Conservation (phyloP, 768 basidiomycete genomes). For the Hemileccinum rubropunctum region DNA sequence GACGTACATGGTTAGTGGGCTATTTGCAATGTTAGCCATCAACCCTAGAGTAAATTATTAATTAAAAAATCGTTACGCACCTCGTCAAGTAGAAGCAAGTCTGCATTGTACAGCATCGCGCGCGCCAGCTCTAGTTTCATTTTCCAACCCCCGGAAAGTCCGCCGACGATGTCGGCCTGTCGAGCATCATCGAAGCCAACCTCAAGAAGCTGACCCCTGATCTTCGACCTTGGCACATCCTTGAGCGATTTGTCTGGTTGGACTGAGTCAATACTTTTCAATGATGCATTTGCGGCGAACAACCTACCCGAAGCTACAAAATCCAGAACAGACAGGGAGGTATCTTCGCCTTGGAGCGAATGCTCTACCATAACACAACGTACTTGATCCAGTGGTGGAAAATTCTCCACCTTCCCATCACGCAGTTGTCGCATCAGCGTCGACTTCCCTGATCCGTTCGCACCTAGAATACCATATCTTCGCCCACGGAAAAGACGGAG, state of each 20-base stretch:
- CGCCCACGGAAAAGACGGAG: slow-evolving; percentile 86
- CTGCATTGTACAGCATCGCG: slow-evolving; percentile 96
- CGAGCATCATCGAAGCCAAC: slow-evolving; percentile 90
- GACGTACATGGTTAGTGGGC: slow-evolving; percentile 88
- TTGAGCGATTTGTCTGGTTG: slow-evolving; percentile 64
- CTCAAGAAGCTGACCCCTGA: slow-evolving; percentile 74
- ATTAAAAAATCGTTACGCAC: slow-evolving; percentile 36
- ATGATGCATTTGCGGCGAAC: slow-evolving; percentile 5
- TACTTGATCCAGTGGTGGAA: slow-evolving; percentile 84
- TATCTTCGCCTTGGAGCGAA: slow-evolving; percentile 91
- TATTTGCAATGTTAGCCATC: slow-evolving; percentile 36
- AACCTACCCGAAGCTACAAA: slow-evolving; percentile 81
- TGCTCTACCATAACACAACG: slow-evolving; percentile 97
- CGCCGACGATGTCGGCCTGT: slow-evolving; percentile 82
- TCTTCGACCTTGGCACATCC: slow-evolving; percentile 61
- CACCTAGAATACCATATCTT: slow-evolving; percentile 92
- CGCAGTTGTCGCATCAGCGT: slow-evolving; percentile 94
- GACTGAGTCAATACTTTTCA: slow-evolving; percentile 1
- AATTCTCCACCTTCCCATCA: slow-evolving; percentile 95
- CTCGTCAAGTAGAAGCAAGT: slow-evolving; percentile 83
- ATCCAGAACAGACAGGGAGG: slow-evolving; percentile 75
- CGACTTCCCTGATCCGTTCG: slow-evolving; percentile 96
- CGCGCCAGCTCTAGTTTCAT: slow-evolving; percentile 97
- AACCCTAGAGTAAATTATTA: slow-evolving; percentile 17
- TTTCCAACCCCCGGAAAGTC: slow-evolving; percentile 97